Base-by-base conservation (phyloP, 148 eudicot species). In the Linanthus parryae region DNA sequence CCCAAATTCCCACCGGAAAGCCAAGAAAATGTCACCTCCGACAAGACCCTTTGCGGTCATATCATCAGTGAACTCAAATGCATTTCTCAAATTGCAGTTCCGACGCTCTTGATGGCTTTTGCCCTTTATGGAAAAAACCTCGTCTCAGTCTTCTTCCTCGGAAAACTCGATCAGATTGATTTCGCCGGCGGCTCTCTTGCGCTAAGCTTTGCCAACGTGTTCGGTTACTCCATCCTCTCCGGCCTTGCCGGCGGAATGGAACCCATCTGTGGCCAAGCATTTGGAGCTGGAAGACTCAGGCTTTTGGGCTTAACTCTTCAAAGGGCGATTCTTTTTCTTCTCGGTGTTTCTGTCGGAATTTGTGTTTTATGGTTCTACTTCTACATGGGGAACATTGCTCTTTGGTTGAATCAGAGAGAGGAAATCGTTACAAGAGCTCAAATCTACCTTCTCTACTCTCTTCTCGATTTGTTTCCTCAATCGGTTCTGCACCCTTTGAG, bases 211-310 rank as follows among this genome's bases (percentile, higher is more conserved):
- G 78, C 73, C 5, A 73, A 73, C 51, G 59, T 68, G 24, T 54
- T 67, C 6, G 71, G 78, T 29, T 64, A 68, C 54, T 68, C 73
- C 0, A 43, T 68, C 31, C 58, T 73, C 46, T 63, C 59, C 44
- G 73, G 73, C 3, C 56, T 73, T 1, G 69, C 73, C 30, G 50
- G 55, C 29, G 70, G 70, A 29, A 73, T 73, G 78, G 78, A 73
- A 44, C 67, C 78, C 10, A 68, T 73, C 29, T 64, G 73, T 47
- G 55, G 52, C 31, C 73, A 68, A 68, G 70, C 78, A 17, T 68
- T 52, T 51, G 70, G 73, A 44, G 70, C 73, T 11, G 64, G 68
- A 33, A 56, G 47, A 40, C 33, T 50, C 41, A 29, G 21, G 8
- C 21, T 71, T 19, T 49, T 79, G 8, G 26, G 59, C 16, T 68